Base-by-base conservation (phyloP, 805 yeast genomes). In the Wickerhamiella dianesei region DNA sequence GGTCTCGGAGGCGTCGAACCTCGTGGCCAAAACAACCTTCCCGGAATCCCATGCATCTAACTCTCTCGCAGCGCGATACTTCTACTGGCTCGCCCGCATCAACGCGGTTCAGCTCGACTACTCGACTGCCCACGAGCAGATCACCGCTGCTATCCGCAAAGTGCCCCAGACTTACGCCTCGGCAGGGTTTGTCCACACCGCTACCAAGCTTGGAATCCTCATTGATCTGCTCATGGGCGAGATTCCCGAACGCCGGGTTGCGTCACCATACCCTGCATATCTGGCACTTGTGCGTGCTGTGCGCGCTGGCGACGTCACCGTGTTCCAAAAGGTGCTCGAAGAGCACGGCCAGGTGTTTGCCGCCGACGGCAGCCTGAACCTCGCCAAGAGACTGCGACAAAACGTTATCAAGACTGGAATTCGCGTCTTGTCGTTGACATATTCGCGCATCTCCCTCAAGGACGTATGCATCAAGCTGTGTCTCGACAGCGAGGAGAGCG, bases 331-430 rank as follows among this genome's bases (percentile, higher is more conserved):
- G 46, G 80, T 83, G 5, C 70, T 89, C 55, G 65, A 69, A 36
- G 74, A 75, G 56, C 80, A 80, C 61, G 83, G 79, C 53, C 65
- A 65, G 1, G 68, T 64, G 35, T 77, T 88, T 55, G 72, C 78
- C 58, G 73, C 69, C 49, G 98, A 92, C 64, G 85, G 81, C 44
- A 84, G 80, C 56, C 84, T 79, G 62, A 83, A 85, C 37, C 73
- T 92, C 56, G 92, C 92, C 41, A 73, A 86, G 41, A 77, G 97
- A 59, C 73, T 92, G 60, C 82, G 96, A 63, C 95, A 94, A 61
- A 92, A 89, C 63, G 99, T 92, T 51, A 92, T 92, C 66, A 92
- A 89, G 68, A 88, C 99, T 1, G 99, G 98, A 60, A 86, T 92
- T 51, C 77, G 97, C 64, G 82, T 85, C 59, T 85, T 92, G 59